phyloP scores from a whole-genome alignment of 345 rosid species.

The Populus tremula region DNA sequence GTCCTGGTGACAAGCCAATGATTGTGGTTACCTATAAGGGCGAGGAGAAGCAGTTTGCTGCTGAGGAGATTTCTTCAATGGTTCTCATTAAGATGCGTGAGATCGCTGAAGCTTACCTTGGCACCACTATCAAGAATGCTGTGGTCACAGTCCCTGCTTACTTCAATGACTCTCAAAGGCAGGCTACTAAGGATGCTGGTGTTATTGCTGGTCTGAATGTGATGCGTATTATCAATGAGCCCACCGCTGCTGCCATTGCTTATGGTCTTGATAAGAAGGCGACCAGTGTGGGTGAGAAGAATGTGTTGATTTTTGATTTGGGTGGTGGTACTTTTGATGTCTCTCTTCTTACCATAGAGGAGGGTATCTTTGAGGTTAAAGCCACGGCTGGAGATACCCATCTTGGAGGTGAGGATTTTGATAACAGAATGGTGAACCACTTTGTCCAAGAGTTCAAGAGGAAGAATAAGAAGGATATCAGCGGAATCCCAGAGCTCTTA shows the following conservation, averaged over 20 bases:
- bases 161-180: constrained; percentile 24
- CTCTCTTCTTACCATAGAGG: constrained; percentile 20
- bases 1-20: constrained; percentile 30
- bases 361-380: constrained; percentile 24
- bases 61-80: constrained; percentile 28
- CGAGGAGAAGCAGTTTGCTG: constrained; percentile 22
- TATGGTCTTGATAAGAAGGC: constrained; percentile 29
- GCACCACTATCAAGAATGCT: constrained; percentile 16
- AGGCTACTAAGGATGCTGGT: constrained; percentile 24
- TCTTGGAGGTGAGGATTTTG: constrained; percentile 26
- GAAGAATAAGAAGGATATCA: constrained; percentile 26
- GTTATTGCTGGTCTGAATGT: constrained; percentile 24
- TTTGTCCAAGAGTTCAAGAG: constrained; percentile 22
- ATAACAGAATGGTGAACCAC: constrained; percentile 28
- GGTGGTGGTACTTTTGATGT: constrained; percentile 28
- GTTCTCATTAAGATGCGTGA: constrained; percentile 24
- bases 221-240: constrained; percentile 26
- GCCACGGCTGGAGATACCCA: constrained; percentile 22
- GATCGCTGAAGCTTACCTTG: constrained; percentile 25
- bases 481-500: constrained; percentile 26
- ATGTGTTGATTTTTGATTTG: constrained; percentile 23
- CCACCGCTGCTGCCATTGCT: constrained; percentile 28
- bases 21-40: constrained; percentile 26
- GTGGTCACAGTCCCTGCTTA: constrained; percentile 23
- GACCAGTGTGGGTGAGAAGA: constrained; percentile 16